Evolutionary conservation across 441 rosid genomes (phyloP).

Genomic region (Corymbia citriodora): DNA sequence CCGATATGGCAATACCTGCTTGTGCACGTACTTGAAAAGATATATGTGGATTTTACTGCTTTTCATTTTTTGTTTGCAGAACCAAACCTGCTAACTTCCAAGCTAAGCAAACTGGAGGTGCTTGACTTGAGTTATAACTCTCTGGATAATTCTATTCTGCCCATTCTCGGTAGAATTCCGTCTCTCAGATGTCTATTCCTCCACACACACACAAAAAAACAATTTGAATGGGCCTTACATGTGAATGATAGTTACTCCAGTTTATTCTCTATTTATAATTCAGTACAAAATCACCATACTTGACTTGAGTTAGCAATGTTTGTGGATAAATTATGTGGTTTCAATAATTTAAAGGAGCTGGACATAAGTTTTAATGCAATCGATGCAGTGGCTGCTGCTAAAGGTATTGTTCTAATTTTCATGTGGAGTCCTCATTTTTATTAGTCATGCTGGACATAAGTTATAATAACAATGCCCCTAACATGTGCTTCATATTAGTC

Average conservation of each 20-base stretch:
- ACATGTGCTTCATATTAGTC: background rate
- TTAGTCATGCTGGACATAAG: no score
- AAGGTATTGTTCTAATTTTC: fast-evolving
- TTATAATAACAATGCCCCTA: no score
- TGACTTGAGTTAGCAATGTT: background rate
- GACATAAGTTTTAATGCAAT: background rate
- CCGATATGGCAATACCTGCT: no score
- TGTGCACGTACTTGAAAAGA: no score
- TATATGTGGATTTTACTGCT: no score
- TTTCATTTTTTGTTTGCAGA: no score
- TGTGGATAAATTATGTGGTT: background rate
- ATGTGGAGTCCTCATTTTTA: background rate
- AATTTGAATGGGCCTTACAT: background rate
- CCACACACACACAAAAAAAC: fast-evolving
- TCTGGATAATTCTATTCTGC: no score
- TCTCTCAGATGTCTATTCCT: background rate
- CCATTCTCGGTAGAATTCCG: no score
- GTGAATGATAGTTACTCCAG: background rate
- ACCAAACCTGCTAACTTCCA: no score
- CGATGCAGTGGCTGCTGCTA: background rate
- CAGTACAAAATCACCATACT: background rate
- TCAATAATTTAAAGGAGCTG: background rate
- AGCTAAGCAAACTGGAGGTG: no score
- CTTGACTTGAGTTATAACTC: no score
- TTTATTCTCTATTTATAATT: no score